Evolutionary conservation across 352 stramenopile genomes (phyloP).

Genomic region (Pseudoperonospora humuli): DNA sequence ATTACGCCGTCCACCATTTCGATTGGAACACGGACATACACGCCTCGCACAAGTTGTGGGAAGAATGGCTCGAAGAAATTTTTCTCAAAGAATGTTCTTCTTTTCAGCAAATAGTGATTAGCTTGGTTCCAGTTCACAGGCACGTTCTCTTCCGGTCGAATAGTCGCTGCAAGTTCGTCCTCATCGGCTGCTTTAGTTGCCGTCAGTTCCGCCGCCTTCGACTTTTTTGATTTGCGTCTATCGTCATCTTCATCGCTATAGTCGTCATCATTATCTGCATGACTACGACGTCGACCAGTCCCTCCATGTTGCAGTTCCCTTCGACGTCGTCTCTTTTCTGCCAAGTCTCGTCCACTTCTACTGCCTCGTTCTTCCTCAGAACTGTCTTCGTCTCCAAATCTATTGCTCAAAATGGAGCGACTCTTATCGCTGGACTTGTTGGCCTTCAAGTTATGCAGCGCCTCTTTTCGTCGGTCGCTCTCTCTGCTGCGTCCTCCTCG

Average conservation of each 20-base stretch:
- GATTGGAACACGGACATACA: constrained; percentile 71
- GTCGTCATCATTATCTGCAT: constrained; percentile 27
- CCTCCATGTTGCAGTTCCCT: constrained; percentile 56
- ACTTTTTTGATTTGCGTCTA: constrained; percentile 21
- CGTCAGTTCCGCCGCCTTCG: constrained; percentile 21
- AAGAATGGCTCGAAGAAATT: constrained; percentile 85
- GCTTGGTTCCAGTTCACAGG: constrained; percentile 68
- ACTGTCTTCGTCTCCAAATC: constrained; percentile 54
- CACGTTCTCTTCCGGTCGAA: constrained; percentile 55
- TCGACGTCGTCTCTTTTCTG: constrained; percentile 66
- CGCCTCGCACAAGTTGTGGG: constrained; percentile 60
- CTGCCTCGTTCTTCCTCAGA: constrained; percentile 36
- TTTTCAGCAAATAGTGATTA: constrained; percentile 72
- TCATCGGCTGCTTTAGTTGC: constrained; percentile 33
- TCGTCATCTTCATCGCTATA: constrained; percentile 42
- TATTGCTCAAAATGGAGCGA: constrained; percentile 71
- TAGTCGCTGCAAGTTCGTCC: constrained; percentile 34
- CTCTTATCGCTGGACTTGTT: constrained; percentile 72
- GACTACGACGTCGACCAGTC: constrained; percentile 16
- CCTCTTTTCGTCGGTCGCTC: constrained; percentile 70
- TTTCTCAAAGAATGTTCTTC: constrained; percentile 75
- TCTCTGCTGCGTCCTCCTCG: constrained; percentile 52
- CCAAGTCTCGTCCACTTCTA: constrained; percentile 44
- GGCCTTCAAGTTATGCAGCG: constrained; percentile 66
- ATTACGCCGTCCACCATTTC: constrained; percentile 63